Evolutionary conservation across 495 filamentous ascomycete genomes (phyloP), one percentile per base, ranked within the genome.

Genomic region (Aspergillus saccharolyticus): DNA sequence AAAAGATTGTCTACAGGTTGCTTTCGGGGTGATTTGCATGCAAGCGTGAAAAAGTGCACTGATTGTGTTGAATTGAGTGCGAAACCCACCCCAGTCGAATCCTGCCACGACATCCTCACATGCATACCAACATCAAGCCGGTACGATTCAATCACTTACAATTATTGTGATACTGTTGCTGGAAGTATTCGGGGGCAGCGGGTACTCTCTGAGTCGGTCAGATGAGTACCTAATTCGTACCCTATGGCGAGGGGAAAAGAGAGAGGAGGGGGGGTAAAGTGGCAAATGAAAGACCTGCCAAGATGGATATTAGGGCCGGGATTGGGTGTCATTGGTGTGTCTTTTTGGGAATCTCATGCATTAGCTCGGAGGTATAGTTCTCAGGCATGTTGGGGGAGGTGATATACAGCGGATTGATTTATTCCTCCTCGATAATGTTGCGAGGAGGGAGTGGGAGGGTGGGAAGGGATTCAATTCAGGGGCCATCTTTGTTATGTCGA

Each of bases 341-440:
- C 30, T 18, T 50, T 50, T 50, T 50, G 47, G 47, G 47, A 28
- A 50, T 50, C 30, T 50, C 47, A 17, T 50, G 47, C 47, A 50
- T 50, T 50, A 50, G 47, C 17, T 24, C 25, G 7, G 21, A n/a
- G 15, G 52, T 18, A 15, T 45, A 43, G n/a, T 15, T 54, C 33
- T 19, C 14, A 5, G 52, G 0, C 20, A 43, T 22, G 30, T 44
- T 14, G 44, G 42, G 42, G 24, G 28, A 15, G 33, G 33, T 12
- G 33, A 9, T 39, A 39, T 39, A 2, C 25, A 28, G 25, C 14
- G 33, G 4, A 39, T 12, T 39, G 33, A 5, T 39, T 8, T 6
- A 5, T 39, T 9, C 12, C 2, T 39, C 4, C 6, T 39, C 4
- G 2, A 12, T 39, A 39, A 12, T 8, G 5, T 15, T 2, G 33